Conservation (phyloP, 2,329 filamentous ascomycete genomes). For the Aspergillus fructus region DNA sequence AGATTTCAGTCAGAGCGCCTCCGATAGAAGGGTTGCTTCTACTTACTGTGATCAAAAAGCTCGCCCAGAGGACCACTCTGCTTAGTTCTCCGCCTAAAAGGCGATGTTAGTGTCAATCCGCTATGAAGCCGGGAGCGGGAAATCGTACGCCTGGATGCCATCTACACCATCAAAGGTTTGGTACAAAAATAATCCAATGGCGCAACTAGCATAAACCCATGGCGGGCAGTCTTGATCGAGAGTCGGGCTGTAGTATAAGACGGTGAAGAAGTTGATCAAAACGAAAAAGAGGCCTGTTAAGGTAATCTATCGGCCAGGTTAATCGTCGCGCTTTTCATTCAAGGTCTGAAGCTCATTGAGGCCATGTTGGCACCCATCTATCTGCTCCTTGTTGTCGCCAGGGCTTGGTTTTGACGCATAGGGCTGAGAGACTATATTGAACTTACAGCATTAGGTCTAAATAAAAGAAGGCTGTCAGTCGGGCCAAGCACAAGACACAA, state of each 20-base stretch:
- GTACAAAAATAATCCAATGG: constrained; percentile 86
- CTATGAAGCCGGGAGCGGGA: not conserved
- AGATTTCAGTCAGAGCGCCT: not conserved
- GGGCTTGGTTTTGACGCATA: constrained; percentile 1
- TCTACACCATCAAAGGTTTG: constrained; percentile 99
- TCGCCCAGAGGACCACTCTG: constrained; percentile 94
- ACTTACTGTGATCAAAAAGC: constrained; percentile 85
- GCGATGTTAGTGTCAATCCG: constrained; percentile 6
- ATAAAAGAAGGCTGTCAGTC: constrained; percentile 17
- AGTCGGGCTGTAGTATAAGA: constrained; percentile 95
- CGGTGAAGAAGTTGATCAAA: constrained; percentile 80
- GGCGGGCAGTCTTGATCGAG: constrained; percentile 88
- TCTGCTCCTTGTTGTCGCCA: not conserved
- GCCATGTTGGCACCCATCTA: not conserved
- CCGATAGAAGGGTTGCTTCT: not conserved
- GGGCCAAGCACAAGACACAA: constrained; percentile 7
- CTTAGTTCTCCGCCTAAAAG: constrained; percentile 70
- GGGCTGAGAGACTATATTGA: constrained; percentile 6
- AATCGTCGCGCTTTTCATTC: constrained; percentile 9
- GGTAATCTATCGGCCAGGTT: constrained; percentile 62
- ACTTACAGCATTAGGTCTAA: constrained; percentile 52
- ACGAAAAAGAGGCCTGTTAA: constrained; percentile 88
- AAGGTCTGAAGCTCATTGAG: not conserved
- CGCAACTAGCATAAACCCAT: constrained; percentile 96
- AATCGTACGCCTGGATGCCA: constrained; percentile 78